Evolutionary conservation across 495 filamentous ascomycete genomes (phyloP), one percentile per base, ranked within the genome.

Genomic region (Filosporella fistucella): DNA sequence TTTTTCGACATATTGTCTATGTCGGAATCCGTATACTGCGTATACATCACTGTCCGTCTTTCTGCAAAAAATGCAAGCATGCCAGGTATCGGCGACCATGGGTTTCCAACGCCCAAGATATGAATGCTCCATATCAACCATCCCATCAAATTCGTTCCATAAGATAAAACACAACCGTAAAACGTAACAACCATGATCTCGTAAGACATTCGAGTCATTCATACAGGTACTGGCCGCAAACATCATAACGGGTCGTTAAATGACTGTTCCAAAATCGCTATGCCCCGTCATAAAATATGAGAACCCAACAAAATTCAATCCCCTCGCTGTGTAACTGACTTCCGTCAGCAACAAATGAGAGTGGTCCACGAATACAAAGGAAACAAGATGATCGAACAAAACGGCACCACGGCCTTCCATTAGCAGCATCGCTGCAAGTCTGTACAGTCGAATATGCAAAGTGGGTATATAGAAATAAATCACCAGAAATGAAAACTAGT

Each of bases 401-500:
- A n/a, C n/a, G n/a, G n/a, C n/a, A n/a, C n/a, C 6, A 14, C 16
- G 23, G 42, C 28, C 40, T 33, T 48, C 49, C 50, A 45, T 52
- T 28, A 43, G 38, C 50, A 53, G 49, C 30, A 51, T 53, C 45
- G 47, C 49, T 12, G 17, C 51, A 50, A 30, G 17, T 50, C 25
- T 53, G 41, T 59, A 54, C 49, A 55, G 56, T 49, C 48, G 51
- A 54, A 55, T 55, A 52, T 57, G 51, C 54, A 52, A 51, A 56
- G 36, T 53, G 52, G 58, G 52, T 61, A 58, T 58, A 52, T 47
- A 58, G 52, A 56, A 58, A 42, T 25, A 34, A 45, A 57, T 53
- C 20, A 36, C 35, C 39, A 45, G 29, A 45, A 47, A 52, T 16
- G 35, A 39, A 46, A 40, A 40, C 62, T 75, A 94, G 69, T 93